Conservation (phyloP, 768 basidiomycete genomes). For the Mrakia frigida region DNA sequence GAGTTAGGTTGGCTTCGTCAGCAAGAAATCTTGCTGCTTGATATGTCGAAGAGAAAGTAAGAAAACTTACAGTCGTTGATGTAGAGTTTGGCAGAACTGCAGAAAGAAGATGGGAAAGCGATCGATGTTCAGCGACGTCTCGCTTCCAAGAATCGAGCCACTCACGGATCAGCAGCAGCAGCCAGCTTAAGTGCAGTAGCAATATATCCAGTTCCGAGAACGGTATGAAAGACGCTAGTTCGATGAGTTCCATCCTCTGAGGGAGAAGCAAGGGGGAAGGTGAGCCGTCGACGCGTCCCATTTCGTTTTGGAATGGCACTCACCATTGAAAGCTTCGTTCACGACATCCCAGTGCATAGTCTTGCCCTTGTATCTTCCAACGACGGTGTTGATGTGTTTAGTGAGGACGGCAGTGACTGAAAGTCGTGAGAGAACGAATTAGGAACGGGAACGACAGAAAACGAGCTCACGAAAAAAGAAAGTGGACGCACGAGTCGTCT, state of each 20-base stretch:
- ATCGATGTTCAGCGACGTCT: neutral
- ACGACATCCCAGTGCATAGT: conserved; percentile 50
- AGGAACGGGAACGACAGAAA: neutral
- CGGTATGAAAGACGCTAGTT: neutral
- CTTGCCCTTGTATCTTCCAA: conserved; percentile 55
- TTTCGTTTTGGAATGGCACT: conserved; percentile 39
- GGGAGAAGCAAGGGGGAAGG: neutral
- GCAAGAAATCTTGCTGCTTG: no score
- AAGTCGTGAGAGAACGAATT: neutral
- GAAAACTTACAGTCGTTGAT: neutral
- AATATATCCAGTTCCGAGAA: neutral
- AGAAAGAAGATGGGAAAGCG: neutral
- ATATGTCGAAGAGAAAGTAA: neutral
- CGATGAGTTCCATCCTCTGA: neutral
- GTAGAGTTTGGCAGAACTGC: neutral
- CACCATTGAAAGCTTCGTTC: conserved; percentile 60
- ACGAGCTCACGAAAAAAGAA: neutral
- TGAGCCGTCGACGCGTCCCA: neutral
- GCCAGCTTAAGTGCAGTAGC: neutral
- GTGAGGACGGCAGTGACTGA: conserved; percentile 45
- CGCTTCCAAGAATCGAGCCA: neutral
- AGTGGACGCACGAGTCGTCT: conserved; percentile 32
- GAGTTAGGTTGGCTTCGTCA: no score
- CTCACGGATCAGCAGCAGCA: conserved; percentile 1
- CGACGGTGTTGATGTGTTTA: conserved; percentile 52